Evolutionary conservation across 129 eudicot species (phyloP).

Genomic region (Flaveria brownii): DNA sequence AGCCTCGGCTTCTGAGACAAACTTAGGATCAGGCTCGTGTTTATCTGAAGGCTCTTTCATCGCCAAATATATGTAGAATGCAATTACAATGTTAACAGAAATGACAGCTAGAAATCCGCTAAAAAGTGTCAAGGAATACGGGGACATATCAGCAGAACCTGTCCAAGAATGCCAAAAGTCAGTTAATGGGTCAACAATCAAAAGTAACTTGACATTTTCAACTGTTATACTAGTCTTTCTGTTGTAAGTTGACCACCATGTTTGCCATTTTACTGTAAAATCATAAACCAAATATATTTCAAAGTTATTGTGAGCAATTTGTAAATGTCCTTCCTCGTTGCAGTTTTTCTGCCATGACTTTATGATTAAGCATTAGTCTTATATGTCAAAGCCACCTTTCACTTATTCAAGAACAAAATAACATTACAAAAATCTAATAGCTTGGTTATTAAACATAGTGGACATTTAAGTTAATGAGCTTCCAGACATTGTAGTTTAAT

Average conservation of each 20-base stretch:
- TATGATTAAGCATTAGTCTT: too few relatives aligned
- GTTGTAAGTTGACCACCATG: not conserved
- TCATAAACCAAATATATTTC: not conserved
- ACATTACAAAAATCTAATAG: not conserved
- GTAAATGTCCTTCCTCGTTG: too few relatives aligned
- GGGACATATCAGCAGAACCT: slow-evolving; percentile 63
- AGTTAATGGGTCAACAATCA: not conserved
- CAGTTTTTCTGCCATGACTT: not conserved
- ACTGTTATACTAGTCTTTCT: not conserved
- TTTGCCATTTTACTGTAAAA: not conserved
- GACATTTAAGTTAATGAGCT: not conserved
- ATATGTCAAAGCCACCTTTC: not conserved
- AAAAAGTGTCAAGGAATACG: slow-evolving; percentile 56
- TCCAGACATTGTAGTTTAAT: too few relatives aligned
- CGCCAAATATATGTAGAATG: slow-evolving; percentile 76
- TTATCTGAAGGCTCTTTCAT: slow-evolving; percentile 71
- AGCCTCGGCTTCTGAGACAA: slow-evolving; percentile 74
- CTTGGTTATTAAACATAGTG: not conserved
- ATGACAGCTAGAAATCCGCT: slow-evolving; percentile 86
- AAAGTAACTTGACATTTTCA: not conserved
- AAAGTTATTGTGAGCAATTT: too few relatives aligned
- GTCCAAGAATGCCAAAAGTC: slow-evolving; percentile 22
- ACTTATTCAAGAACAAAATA: not conserved
- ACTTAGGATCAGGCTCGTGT: slow-evolving; percentile 79
- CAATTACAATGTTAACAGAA: slow-evolving; percentile 72